These are phyloP conservation scores for Limonium bicolor DNA, from an alignment of 148 eudicot genomes.

Conservation along the genomic window DNA sequence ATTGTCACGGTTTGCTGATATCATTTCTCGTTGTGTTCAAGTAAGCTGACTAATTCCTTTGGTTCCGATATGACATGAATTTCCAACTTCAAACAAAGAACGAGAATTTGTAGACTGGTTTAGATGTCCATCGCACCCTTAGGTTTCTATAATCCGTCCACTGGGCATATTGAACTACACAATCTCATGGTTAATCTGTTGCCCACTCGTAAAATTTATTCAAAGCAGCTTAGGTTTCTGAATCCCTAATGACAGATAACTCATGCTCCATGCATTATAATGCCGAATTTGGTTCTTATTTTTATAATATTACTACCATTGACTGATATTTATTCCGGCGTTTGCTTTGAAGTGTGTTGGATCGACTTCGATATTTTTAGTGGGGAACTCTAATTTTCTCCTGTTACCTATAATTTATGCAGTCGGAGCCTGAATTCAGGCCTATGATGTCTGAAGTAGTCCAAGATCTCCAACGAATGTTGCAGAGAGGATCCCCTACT, in stretches of 20 bases:
- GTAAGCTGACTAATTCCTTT: constrained; percentile 15
- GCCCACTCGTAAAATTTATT: background rate
- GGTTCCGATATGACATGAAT: background rate
- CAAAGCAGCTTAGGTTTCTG: background rate
- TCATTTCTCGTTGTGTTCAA: constrained; percentile 57
- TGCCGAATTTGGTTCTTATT: background rate
- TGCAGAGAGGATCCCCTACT: constrained; percentile 55
- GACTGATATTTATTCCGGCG: background rate
- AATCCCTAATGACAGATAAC: background rate
- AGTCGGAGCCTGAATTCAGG: constrained; percentile 59
- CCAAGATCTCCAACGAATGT: constrained; percentile 53
- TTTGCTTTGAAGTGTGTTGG: background rate
- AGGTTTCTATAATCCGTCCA: background rate
- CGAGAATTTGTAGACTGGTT: background rate
- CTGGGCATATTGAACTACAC: background rate
- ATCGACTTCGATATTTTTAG: background rate
- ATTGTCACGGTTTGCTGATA: constrained; percentile 52
- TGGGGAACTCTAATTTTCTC: too few relatives aligned
- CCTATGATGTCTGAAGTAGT: constrained; percentile 67
- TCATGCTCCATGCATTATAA: background rate
- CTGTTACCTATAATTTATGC: constrained; percentile 5
- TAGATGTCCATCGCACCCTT: background rate
- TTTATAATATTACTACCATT: background rate
- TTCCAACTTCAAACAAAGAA: background rate
- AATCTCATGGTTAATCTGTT: background rate